Percentiles rank a stretch among this genome's conserved stretches.
These are phyloP conservation scores for Leishmania braziliensis DNA, from an alignment of 208 protist genomes.

Conservation along the genomic window DNA sequence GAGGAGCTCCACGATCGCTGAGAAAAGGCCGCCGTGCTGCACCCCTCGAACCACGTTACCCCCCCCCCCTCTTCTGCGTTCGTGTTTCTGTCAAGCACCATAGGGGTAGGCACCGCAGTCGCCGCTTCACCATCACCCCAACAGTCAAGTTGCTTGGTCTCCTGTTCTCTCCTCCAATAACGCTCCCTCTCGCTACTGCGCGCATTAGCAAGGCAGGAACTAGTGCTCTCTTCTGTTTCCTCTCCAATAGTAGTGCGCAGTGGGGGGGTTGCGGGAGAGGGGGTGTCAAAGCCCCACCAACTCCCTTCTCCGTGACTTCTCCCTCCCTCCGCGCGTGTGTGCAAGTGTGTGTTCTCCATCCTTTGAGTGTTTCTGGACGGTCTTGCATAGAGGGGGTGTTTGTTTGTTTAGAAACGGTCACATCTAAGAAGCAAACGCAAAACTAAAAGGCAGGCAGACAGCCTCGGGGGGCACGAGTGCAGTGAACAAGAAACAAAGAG, in stretches of 20 bases:
- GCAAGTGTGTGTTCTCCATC: no score
- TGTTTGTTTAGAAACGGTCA: not conserved
- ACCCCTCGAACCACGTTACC: not conserved
- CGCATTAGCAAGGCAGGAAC: not conserved
- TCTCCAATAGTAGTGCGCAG: not conserved
- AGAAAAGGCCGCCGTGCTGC: not conserved
- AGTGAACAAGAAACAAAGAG: not conserved
- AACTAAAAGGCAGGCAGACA: not conserved
- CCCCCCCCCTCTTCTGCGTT: not conserved
- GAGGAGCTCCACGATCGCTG: not conserved
- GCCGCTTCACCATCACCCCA: not conserved
- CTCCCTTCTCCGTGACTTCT: not conserved
- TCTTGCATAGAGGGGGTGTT: not conserved
- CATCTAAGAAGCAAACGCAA: not conserved
- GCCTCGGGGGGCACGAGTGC: not conserved
- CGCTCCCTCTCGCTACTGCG: not conserved
- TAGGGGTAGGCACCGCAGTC: not conserved
- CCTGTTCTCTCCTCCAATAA: not conserved
- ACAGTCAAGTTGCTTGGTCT: not conserved
- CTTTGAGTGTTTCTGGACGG: no score
- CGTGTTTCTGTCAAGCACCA: not conserved
- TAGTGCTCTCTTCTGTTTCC: not conserved
- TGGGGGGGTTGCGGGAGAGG: not conserved
- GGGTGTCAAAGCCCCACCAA: not conserved
- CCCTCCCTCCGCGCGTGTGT: not conserved